Evolutionary conservation across 352 stramenopile genomes (phyloP).

Genomic region (Aphanomyces astaci): DNA sequence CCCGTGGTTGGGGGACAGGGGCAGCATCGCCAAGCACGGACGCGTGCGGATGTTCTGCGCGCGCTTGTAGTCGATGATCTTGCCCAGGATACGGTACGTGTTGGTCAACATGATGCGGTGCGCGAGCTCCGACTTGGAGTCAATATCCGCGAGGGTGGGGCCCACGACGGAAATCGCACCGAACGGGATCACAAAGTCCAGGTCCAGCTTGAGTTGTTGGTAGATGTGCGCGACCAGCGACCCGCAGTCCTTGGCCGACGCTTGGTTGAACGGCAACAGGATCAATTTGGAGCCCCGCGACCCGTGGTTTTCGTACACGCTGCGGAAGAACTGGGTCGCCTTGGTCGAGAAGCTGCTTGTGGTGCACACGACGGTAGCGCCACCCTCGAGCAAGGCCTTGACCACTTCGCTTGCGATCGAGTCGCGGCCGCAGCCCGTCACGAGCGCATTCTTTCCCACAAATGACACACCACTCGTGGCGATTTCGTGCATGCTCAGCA

Average conservation of each 20-base stretch:
- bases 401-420: conserved; percentile 81
- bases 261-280: conserved; percentile 80
- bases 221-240: conserved; percentile 76
- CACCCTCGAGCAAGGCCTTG: conserved; percentile 76
- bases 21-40: conserved; percentile 66
- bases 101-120: conserved; percentile 88
- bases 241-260: conserved; percentile 66
- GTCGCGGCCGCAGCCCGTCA: conserved; percentile 77
- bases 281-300: conserved; percentile 70
- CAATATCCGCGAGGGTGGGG: conserved; percentile 69
- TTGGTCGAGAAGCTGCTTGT: conserved; percentile 66
- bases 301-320: conserved; percentile 80
- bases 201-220: conserved; percentile 63
- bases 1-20: conserved; percentile 80
- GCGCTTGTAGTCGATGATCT: conserved; percentile 71
- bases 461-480: conserved; percentile 79
- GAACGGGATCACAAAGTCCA: conserved; percentile 86
- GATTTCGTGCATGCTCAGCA: conserved; percentile 81
- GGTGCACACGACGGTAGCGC: conserved; percentile 77
- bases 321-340: conserved; percentile 53
- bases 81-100: conserved; percentile 68
- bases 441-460: conserved; percentile 69
- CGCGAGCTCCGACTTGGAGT: conserved; percentile 64
- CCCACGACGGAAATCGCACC: conserved; percentile 73
- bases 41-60: conserved; percentile 56